phyloP scores from a whole-genome alignment of 2,329 filamentous ascomycete species.

The Exserohilum turcica region DNA sequence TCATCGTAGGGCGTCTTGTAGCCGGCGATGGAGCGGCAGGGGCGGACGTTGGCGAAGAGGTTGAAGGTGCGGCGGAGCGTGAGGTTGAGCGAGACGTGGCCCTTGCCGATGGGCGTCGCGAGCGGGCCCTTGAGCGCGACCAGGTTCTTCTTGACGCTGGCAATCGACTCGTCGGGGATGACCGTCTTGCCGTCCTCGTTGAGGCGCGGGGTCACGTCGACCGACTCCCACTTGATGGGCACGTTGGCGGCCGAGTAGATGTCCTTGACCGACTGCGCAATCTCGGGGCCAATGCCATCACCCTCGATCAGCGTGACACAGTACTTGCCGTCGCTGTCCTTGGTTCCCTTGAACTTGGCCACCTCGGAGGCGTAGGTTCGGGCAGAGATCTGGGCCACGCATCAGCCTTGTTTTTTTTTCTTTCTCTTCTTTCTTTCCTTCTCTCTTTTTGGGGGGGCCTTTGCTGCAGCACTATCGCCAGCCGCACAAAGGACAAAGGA shows the following conservation, averaged over 20 bases:
- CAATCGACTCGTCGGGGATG: conserved; percentile 90
- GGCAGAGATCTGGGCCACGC: conserved; percentile 31
- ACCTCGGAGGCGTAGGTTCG: conserved; percentile 67
- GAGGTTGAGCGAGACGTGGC: conserved; percentile 97
- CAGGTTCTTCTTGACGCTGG: conserved; percentile 93
- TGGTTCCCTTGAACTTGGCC: conserved; percentile 90
- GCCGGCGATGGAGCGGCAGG: conserved; percentile 93
- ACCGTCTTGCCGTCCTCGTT: conserved; percentile 95
- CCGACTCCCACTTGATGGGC: conserved; percentile 94
- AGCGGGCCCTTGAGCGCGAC: conserved; percentile 98
- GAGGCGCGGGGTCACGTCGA: conserved; percentile 91
- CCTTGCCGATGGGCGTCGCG: conserved; percentile 97
- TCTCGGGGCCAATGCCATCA: conserved; percentile 98
- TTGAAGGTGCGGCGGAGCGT: conserved; percentile 99
- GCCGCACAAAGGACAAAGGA: too few species aligned
- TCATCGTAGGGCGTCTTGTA: conserved; percentile 99
- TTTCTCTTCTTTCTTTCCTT: neutral
- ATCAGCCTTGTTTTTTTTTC: conserved; percentile 2
- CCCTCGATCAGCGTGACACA: conserved; percentile 97
- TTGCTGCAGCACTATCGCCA: too few species aligned
- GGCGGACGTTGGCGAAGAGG: conserved; percentile 98
- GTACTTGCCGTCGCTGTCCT: conserved; percentile 90
- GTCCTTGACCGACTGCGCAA: conserved; percentile 96
- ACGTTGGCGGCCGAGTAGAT: conserved; percentile 97
- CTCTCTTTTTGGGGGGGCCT: too few species aligned